These are phyloP conservation scores for Pyricularia grisea DNA, from an alignment of 2,329 filamentous ascomycete species.

Conservation along the genomic window DNA sequence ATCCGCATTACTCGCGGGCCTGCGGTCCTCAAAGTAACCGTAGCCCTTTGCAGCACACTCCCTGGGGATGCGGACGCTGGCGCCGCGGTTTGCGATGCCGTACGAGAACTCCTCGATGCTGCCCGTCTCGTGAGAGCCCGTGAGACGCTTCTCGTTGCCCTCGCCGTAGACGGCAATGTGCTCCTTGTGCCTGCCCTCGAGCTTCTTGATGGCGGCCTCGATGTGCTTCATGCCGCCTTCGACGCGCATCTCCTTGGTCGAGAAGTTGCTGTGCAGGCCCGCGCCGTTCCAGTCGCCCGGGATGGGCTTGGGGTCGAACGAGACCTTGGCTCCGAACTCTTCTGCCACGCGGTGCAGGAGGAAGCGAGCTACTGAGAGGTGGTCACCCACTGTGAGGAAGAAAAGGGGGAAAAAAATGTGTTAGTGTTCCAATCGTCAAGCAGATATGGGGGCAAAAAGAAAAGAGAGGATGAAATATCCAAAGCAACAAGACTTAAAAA, in stretches of 20 bases:
- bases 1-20: slow-evolving; percentile 68
- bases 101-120: slow-evolving; percentile 88
- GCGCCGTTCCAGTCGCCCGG: slow-evolving; percentile 86
- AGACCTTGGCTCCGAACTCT: slow-evolving; percentile 93
- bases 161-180: slow-evolving; percentile 89
- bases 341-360: slow-evolving; percentile 76
- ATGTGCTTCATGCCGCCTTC: slow-evolving; percentile 96
- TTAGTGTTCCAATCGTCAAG: slow-evolving; percentile 16
- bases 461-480: not conserved
- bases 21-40: slow-evolving; percentile 48
- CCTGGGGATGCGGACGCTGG: slow-evolving; percentile 70
- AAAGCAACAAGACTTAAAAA: not conserved
- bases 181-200: slow-evolving; percentile 67
- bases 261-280: slow-evolving; percentile 76
- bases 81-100: slow-evolving; percentile 92
- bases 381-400: slow-evolving; percentile 62
- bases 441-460: not conserved
- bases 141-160: slow-evolving; percentile 91
- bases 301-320: slow-evolving; percentile 92
- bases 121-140: slow-evolving; percentile 89
- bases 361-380: slow-evolving; percentile 91
- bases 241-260: slow-evolving; percentile 75
- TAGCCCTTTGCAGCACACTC: slow-evolving; percentile 70
- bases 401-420: not conserved
- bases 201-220: slow-evolving; percentile 76